A percentile compares a stretch with the other conserved stretches of the same genome.
Evolutionary conservation across 208 protist species (phyloP).

Genomic region (Phytomonas serpens): DNA sequence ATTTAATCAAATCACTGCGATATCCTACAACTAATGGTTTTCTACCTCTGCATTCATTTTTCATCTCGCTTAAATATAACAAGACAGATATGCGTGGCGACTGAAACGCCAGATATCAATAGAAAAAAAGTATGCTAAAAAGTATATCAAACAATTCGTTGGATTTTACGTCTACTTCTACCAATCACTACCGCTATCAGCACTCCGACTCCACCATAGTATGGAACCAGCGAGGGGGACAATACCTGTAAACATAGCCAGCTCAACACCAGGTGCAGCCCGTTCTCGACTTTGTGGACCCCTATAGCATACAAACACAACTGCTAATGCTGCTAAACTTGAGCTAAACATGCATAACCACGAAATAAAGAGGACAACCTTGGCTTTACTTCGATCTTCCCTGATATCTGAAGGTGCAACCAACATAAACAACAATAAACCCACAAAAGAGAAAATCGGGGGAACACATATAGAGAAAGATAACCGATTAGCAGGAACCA

Average conservation of each 20-base stretch:
- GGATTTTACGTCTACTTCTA: constrained; percentile 2
- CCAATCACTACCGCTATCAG: constrained; percentile 25
- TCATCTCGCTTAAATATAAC: not conserved
- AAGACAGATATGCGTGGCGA: not conserved
- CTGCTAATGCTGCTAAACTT: constrained; percentile 35
- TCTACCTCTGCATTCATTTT: not conserved
- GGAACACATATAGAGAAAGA: constrained; percentile 51
- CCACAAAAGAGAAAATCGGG: constrained; percentile 59
- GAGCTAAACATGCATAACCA: constrained; percentile 68
- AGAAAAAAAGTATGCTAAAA: not conserved
- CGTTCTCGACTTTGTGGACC: constrained; percentile 30
- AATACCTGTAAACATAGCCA: constrained; percentile 54
- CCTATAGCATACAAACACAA: constrained; percentile 42
- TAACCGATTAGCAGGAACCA: constrained; percentile 21
- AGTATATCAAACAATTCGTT: not conserved
- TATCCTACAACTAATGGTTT: not conserved
- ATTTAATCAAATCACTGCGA: not conserved
- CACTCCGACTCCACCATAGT: constrained; percentile 56
- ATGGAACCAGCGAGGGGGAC: constrained; percentile 43
- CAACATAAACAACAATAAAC: constrained; percentile 47
- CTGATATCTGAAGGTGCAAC: constrained; percentile 48
- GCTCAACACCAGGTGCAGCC: constrained; percentile 40
- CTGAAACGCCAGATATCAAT: not conserved
- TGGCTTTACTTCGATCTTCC: constrained; percentile 40
- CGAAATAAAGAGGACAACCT: constrained; percentile 55